phyloP scores from a whole-genome alignment of 495 filamentous ascomycete species.

The Penicillium canescens region DNA sequence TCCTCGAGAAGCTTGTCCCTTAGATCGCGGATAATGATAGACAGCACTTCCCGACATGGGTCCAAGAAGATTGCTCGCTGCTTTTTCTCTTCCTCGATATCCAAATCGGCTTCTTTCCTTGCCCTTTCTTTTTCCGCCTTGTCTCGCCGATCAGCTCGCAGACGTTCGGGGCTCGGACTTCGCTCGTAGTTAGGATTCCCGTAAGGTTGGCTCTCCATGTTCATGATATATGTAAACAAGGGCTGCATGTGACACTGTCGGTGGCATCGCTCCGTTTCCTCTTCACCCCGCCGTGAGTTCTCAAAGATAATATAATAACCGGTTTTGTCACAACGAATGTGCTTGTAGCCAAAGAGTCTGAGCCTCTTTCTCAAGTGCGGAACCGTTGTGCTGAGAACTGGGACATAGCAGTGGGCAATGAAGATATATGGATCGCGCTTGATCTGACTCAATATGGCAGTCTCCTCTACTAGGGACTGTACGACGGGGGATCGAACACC shows the following conservation, averaged over 20 bases:
- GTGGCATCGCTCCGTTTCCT: slow-evolving; percentile 77
- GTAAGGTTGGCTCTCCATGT: slow-evolving; percentile 77
- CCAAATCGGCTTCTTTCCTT: slow-evolving; percentile 70
- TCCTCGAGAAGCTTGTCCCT: slow-evolving; percentile 81
- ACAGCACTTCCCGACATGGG: slow-evolving; percentile 77
- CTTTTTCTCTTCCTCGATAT: slow-evolving; percentile 83
- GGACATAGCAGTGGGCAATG: slow-evolving; percentile 80
- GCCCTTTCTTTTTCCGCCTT: slow-evolving; percentile 54
- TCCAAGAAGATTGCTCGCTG: slow-evolving; percentile 81
- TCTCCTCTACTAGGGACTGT: slow-evolving; percentile 56
- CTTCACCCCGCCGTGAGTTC: slow-evolving; percentile 69
- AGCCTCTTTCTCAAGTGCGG: slow-evolving; percentile 84
- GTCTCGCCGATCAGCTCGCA: slow-evolving; percentile 53
- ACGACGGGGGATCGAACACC: slow-evolving; percentile 42
- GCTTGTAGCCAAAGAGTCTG: slow-evolving; percentile 71
- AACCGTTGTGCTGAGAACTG: slow-evolving; percentile 80
- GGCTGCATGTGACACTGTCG: slow-evolving; percentile 68
- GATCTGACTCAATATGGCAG: slow-evolving; percentile 63
- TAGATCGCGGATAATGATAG: slow-evolving; percentile 77
- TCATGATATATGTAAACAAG: slow-evolving; percentile 91
- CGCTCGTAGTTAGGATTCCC: slow-evolving; percentile 68
- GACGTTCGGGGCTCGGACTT: slow-evolving; percentile 58
- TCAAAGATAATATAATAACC: slow-evolving; percentile 93
- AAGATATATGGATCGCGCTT: slow-evolving; percentile 91
- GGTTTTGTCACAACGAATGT: slow-evolving; percentile 75